These are phyloP conservation scores for Suillus lakei DNA, from an alignment of 768 basidiomycete genomes.

Conservation along the genomic window DNA sequence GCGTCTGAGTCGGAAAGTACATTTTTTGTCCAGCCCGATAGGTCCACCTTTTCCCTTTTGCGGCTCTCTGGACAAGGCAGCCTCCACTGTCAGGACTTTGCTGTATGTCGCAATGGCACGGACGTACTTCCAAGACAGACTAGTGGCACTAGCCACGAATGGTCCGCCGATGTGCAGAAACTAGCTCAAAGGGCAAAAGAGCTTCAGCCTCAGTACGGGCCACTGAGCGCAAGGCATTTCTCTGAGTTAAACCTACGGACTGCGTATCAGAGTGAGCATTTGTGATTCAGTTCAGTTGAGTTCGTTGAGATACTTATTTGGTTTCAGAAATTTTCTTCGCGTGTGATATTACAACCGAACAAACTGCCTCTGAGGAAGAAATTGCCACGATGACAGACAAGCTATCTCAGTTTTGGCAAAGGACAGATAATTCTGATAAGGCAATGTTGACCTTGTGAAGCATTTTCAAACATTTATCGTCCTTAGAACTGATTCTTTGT, in stretches of 20 bases:
- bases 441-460: slow-evolving; percentile 66
- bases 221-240: slow-evolving; percentile 49
- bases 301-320: slow-evolving; percentile 18
- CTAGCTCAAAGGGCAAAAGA: slow-evolving; percentile 36
- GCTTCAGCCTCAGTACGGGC: slow-evolving; percentile 43
- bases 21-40: slow-evolving; percentile 34
- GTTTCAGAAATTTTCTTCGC: slow-evolving; percentile 45
- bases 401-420: slow-evolving; percentile 62
- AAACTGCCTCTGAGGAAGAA: slow-evolving; percentile 38
- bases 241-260: slow-evolving; percentile 52
- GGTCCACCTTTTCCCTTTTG: slow-evolving; percentile 43
- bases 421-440: slow-evolving; percentile 50
- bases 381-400: slow-evolving; percentile 53
- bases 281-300: slow-evolving; percentile 19
- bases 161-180: slow-evolving; percentile 45
- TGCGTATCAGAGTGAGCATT: slow-evolving; percentile 58
- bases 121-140: slow-evolving; percentile 9
- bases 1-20: slow-evolving; percentile 36
- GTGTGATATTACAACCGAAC: slow-evolving; percentile 29
- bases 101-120: slow-evolving; percentile 17
- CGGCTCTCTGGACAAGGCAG: slow-evolving; percentile 53
- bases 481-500: slow-evolving; percentile 4
- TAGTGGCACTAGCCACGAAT: slow-evolving; percentile 29
- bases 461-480: slow-evolving; percentile 3
- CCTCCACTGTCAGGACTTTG: slow-evolving; percentile 49